Conservation (phyloP, 169 alveolate species). For the Plasmodium knowlesi region DNA sequence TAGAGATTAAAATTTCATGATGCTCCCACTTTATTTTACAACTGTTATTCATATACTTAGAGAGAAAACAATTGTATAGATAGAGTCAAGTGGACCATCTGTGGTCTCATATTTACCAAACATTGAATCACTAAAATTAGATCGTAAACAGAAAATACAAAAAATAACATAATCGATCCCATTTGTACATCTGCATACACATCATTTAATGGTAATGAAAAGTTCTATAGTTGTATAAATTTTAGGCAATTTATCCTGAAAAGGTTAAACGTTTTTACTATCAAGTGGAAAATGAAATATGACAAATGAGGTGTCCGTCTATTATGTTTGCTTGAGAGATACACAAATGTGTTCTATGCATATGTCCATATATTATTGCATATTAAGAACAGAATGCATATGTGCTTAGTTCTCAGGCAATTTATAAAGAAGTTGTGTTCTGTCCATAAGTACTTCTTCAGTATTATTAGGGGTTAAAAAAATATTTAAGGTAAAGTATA, state of each 20-base stretch:
- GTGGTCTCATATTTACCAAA: neutral
- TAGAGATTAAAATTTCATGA: neutral
- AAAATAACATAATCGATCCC: neutral
- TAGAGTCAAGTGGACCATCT: neutral
- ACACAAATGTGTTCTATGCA: neutral
- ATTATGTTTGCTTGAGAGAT: neutral
- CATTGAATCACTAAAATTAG: neutral
- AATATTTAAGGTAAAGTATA: neutral
- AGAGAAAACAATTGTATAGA: neutral
- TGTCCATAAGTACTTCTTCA: neutral
- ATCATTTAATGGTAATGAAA: neutral
- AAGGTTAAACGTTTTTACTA: neutral
- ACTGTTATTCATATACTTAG: neutral
- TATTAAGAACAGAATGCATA: neutral
- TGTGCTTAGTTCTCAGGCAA: neutral
- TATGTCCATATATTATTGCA: neutral
- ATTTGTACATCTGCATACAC: neutral
- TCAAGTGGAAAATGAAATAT: neutral
- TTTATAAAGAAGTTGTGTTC: neutral
- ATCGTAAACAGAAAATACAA: neutral
- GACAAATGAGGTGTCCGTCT: neutral
- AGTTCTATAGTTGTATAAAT: neutral
- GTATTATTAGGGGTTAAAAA: neutral
- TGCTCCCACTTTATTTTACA: neutral
- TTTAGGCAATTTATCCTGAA: neutral